Conservation (phyloP, 2,329 filamentous ascomycete species). For the Sporothrix phasma region DNA sequence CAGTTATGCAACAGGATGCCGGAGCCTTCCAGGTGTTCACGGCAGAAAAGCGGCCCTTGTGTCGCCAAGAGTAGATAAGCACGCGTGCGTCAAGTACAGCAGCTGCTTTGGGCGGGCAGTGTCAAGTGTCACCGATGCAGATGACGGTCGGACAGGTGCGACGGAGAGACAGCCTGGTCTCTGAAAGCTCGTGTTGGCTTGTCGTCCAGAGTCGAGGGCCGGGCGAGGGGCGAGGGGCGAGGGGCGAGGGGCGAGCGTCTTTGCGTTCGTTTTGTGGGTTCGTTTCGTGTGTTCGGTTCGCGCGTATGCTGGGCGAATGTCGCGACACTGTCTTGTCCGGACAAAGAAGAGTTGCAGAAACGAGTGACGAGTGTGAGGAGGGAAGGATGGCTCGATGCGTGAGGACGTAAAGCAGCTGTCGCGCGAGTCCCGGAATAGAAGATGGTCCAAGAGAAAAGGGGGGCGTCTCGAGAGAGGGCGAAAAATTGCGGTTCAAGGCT, state of each 20-base stretch:
- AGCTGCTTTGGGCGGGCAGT: conserved; percentile 1
- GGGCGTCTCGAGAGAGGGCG: neutral
- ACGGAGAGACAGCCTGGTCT: neutral
- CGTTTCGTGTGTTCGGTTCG: neutral
- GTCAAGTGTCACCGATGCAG: neutral
- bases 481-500: too few species aligned
- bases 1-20: neutral
- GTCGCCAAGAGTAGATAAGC: neutral
- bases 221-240: too few species aligned
- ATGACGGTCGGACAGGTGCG: conserved; percentile 2
- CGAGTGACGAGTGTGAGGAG: neutral
- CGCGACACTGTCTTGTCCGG: neutral
- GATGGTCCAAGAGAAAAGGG: neutral
- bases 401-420: neutral
- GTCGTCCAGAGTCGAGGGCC: neutral
- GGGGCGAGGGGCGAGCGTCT: neutral
- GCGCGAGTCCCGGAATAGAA: neutral
- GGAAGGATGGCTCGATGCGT: neutral
- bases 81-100: neutral
- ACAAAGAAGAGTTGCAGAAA: neutral
- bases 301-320: neutral
- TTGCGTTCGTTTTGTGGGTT: conserved; percentile 1
- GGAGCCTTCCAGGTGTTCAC: neutral
- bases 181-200: neutral
- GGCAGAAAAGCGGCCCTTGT: neutral